A percentile compares a stretch with the other conserved stretches of the same genome.
phyloP scores from a whole-genome alignment of 352 stramenopile species.

The Phytophthora sp. region DNA sequence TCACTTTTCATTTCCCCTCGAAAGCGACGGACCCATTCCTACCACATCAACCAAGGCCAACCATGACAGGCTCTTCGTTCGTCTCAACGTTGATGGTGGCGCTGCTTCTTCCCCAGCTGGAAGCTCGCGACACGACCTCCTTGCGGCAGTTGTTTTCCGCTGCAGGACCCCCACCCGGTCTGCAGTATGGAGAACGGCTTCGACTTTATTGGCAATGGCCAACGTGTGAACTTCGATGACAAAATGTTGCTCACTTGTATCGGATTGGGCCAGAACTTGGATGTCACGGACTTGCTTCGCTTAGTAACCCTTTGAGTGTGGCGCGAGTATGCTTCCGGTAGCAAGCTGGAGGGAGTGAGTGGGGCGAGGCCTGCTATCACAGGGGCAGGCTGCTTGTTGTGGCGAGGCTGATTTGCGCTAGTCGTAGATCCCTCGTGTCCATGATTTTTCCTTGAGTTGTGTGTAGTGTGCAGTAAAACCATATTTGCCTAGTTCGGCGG shows the following conservation, averaged over 20 bases:
- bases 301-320: slow-evolving; percentile 2
- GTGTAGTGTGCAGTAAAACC: neutral
- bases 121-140: neutral
- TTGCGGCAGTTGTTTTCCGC: neutral
- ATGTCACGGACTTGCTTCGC: slow-evolving; percentile 8
- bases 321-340: neutral
- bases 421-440: neutral
- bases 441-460: neutral
- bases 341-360: neutral
- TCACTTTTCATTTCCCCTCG: slow-evolving; percentile 1
- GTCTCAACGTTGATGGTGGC: neutral
- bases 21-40: neutral
- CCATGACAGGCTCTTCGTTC: neutral
- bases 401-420: neutral
- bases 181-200: slow-evolving; percentile 5
- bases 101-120: neutral
- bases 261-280: neutral
- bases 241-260: neutral
- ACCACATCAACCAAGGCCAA: neutral
- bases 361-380: neutral
- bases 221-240: neutral
- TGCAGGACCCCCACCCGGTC: neutral
- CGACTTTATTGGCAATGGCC: slow-evolving; percentile 1
- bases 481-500: too few species aligned
- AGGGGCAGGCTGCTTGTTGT: neutral